Evolutionary conservation across 2,329 filamentous ascomycete genomes (phyloP).

Genomic region (Aspergillus proliferans): DNA sequence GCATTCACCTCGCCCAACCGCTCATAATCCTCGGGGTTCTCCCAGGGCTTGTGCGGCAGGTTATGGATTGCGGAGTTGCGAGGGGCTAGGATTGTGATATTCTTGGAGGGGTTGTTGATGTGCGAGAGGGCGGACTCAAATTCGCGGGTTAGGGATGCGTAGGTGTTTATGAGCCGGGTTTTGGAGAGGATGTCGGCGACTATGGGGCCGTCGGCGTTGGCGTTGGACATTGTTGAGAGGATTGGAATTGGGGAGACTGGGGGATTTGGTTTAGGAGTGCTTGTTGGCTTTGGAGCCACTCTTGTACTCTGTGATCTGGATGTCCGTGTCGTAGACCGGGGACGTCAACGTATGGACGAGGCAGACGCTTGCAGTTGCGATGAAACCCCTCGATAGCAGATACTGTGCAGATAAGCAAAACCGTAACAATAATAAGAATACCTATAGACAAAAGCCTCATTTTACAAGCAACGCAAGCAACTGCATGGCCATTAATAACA

Average conservation of each 20-base stretch:
- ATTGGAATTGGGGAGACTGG: not conserved
- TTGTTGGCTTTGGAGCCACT: conserved; percentile 17
- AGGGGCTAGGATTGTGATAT: conserved; percentile 82
- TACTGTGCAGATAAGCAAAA: conserved; percentile 9
- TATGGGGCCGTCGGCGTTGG: conserved; percentile 46
- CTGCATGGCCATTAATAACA: not conserved
- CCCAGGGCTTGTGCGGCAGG: conserved; percentile 70
- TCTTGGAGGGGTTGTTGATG: conserved; percentile 59
- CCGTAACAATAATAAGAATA: conserved; percentile 1
- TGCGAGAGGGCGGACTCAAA: conserved; percentile 62
- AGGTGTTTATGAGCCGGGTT: conserved; percentile 73
- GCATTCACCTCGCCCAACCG: conserved; percentile 57
- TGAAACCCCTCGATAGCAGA: conserved; percentile 7
- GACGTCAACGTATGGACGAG: conserved; percentile 10
- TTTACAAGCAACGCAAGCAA: no score
- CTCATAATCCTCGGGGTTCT: conserved; percentile 66
- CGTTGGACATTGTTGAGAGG: not conserved
- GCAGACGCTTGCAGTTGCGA: conserved; percentile 13
- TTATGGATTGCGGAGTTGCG: conserved; percentile 72
- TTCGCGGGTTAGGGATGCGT: conserved; percentile 73
- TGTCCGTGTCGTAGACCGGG: conserved; percentile 12
- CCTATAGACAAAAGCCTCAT: no score
- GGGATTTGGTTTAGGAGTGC: conserved; percentile 9
- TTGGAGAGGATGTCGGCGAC: conserved; percentile 80
- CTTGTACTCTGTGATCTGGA: conserved; percentile 8